Evolutionary conservation across 2,329 filamentous ascomycete species (phyloP), one percentile per base, ranked within the genome.

Genomic region (Penicillium paneum): DNA sequence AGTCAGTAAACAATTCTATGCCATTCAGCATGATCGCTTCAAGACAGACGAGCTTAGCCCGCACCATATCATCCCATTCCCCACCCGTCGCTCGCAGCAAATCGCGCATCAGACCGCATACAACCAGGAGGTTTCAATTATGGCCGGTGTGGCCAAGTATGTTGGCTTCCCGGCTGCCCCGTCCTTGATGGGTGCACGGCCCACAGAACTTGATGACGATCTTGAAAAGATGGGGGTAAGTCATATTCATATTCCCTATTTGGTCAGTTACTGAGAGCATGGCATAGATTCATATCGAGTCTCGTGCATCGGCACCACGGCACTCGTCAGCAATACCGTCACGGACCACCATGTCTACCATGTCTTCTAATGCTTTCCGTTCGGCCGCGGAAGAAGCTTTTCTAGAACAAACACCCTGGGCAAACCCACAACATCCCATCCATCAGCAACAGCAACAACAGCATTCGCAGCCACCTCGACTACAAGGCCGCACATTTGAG

Each of bases 141-240:
- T 99, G 54, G 87, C 92, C 6, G 93, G 93, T 35, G 81, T 97
- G 48, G 92, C 93, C 34, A 97, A 97, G 75, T 92, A 97, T 71
- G 87, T 96, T 67, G 94, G 94, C 24, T 99, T 99, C 74, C 94
- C 94, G 34, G 92, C 93, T 31, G 94, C 92, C n/a, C 94, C 94
- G 19, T 82, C 89, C 32, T 87, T 99, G 74, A 80, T 80, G 54
- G 83, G 89, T 39, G 89, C 90, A 26, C 86, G 87, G 35, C 74
- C 82, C 21, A 78, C 82, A 11, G 91, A 97, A 67, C 75, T 94
- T 43, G 90, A 96, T 52, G 88, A 93, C 46, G 94, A 99, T 74
- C 79, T 97, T 60, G 86, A 89, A 70, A 88, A 88, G 63, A 97
- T 99, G 80, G 88, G 89, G 68, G 92, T 97, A 78, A 79, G 86